These are phyloP conservation scores for Phoma sp. DNA, from an alignment of 2,329 filamentous ascomycete genomes.

Conservation along the genomic window DNA sequence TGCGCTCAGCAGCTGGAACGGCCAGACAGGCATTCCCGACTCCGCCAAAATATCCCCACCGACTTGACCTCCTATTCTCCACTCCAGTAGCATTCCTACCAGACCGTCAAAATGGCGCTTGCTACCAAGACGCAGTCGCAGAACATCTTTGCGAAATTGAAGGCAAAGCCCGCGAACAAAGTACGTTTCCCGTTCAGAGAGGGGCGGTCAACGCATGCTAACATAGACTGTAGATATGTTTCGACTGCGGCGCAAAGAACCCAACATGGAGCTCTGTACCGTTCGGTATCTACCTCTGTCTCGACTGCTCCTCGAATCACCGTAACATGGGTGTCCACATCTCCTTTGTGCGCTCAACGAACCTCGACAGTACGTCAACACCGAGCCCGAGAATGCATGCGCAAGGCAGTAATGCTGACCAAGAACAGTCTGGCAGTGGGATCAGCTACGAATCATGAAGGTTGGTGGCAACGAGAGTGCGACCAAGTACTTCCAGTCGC, in stretches of 20 bases:
- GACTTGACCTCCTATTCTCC: conserved; percentile 36
- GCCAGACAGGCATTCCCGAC: conserved; percentile 35
- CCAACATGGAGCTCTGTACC: conserved; percentile 98
- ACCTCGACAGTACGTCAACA: conserved; percentile 84
- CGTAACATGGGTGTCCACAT: conserved; percentile 98
- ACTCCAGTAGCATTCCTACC: conserved; percentile 28
- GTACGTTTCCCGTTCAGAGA: conserved; percentile 58
- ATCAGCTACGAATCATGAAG: conserved; percentile 96
- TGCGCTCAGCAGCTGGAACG: conserved; percentile 15
- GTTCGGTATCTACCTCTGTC: conserved; percentile 95
- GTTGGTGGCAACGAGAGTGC: conserved; percentile 97
- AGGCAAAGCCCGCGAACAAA: conserved; percentile 93
- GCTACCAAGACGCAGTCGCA: conserved; percentile 95
- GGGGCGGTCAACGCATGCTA: conserved; percentile 32
- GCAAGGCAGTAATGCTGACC: conserved; percentile 60
- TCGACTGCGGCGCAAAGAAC: conserved; percentile 97
- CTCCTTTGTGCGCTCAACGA: conserved; percentile 97
- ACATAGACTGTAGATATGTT: conserved; percentile 76
- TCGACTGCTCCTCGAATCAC: conserved; percentile 97
- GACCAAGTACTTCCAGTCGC: conserved; percentile 97
- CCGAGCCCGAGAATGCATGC: neutral
- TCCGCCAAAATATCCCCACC: conserved; percentile 41
- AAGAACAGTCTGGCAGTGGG: conserved; percentile 85
- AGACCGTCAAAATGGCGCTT: conserved; percentile 58
- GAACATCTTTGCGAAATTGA: conserved; percentile 97